These are phyloP conservation scores for Paradendryphiella salina DNA, from an alignment of 2,329 filamentous ascomycete species.

Conservation along the genomic window DNA sequence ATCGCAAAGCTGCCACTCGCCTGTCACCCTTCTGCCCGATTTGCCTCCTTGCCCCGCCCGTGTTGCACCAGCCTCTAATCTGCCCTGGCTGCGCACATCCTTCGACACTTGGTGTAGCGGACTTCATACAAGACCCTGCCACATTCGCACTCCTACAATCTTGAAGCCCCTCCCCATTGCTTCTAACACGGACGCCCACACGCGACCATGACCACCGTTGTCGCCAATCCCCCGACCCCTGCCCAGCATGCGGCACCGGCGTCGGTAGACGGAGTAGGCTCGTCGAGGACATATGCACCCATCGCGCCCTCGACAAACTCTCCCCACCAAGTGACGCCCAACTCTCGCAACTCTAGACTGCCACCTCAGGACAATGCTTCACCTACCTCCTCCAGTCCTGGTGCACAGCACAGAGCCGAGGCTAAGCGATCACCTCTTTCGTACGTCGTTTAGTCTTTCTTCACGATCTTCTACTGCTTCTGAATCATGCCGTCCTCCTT, in stretches of 20 bases:
- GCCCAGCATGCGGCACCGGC: conserved; percentile 46
- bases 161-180: conserved; percentile 24
- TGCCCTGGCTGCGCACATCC: conserved; percentile 36
- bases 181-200: conserved; percentile 22
- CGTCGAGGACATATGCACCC: conserved; percentile 50
- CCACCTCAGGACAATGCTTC: conserved; percentile 45
- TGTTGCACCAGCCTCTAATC: conserved; percentile 35
- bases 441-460: conserved; percentile 48
- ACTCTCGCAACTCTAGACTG: conserved; percentile 42
- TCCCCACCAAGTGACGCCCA: conserved; percentile 46
- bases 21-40: neutral
- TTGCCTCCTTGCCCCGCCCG: conserved; percentile 6
- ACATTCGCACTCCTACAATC: conserved; percentile 40
- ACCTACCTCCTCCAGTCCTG: conserved; percentile 47
- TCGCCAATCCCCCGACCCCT: conserved; percentile 50
- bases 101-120: conserved; percentile 44
- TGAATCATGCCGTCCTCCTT: conserved; percentile 31
- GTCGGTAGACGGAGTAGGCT: conserved; percentile 43
- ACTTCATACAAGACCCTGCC: conserved; percentile 39
- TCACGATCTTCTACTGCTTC: conserved; percentile 30
- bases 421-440: conserved; percentile 59
- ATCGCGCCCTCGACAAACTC: conserved; percentile 50
- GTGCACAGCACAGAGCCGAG: conserved; percentile 47
- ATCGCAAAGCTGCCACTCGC: conserved; percentile 3
- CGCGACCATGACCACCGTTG: conserved; percentile 52